Evolutionary conservation across 768 basidiomycete genomes (phyloP).

Genomic region (Serendipita indica): DNA sequence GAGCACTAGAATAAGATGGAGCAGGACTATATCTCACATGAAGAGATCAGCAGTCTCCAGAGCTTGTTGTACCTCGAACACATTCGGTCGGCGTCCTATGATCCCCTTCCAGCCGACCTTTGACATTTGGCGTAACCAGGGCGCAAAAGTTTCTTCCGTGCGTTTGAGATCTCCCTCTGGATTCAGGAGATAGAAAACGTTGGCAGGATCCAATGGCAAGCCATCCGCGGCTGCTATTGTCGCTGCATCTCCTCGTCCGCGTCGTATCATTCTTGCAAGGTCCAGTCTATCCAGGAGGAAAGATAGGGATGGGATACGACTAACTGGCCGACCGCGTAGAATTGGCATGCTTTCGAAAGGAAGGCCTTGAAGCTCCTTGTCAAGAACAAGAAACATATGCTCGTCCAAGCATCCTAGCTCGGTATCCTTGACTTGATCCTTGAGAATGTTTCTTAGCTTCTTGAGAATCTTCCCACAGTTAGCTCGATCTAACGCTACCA

Average conservation of each 20-base stretch:
- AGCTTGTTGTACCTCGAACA: constrained; percentile 67
- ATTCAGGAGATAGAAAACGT: constrained; percentile 75
- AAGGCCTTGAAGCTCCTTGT: constrained; percentile 73
- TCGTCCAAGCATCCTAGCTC: constrained; percentile 34
- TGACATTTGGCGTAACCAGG: constrained; percentile 64
- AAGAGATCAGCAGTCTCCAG: constrained; percentile 66
- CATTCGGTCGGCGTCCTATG: constrained; percentile 57
- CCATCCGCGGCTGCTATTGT: constrained; percentile 13
- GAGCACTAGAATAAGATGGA: constrained; percentile 2
- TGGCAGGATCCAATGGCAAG: constrained; percentile 34
- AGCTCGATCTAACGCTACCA: neutral
- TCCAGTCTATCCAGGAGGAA: constrained; percentile 76
- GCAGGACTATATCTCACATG: constrained; percentile 47
- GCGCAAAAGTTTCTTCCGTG: constrained; percentile 68
- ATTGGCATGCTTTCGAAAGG: constrained; percentile 95
- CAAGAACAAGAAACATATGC: constrained; percentile 79
- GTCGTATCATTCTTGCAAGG: constrained; percentile 39
- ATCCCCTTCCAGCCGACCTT: constrained; percentile 72
- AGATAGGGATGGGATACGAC: constrained; percentile 79
- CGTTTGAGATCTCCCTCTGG: constrained; percentile 78
- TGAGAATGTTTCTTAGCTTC: constrained; percentile 62
- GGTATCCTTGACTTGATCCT: constrained; percentile 38
- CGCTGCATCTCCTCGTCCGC: constrained; percentile 19
- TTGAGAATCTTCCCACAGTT: constrained; percentile 48
- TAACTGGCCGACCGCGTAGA: constrained; percentile 69